phyloP scores from a whole-genome alignment of 352 stramenopile genomes.

The Pythium sukuiense region DNA sequence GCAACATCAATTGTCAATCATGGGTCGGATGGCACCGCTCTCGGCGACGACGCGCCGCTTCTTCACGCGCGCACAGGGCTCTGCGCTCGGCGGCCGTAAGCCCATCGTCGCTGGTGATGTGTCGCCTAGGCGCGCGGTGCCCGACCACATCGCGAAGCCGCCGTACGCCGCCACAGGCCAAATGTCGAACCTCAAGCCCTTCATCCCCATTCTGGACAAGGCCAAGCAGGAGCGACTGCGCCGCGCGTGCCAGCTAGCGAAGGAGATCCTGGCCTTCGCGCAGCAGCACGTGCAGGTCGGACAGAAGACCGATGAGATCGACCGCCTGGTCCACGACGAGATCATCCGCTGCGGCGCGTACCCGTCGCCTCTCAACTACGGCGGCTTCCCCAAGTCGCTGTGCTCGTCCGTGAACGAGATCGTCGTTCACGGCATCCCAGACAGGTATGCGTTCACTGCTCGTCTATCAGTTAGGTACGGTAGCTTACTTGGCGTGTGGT shows the following conservation, averaged over 20 bases:
- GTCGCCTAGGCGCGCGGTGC: constrained; percentile 50
- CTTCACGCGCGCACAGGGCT: constrained; percentile 30
- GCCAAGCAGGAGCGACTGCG: constrained; percentile 66
- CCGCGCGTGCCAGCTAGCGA: constrained; percentile 66
- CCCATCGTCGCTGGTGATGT: constrained; percentile 52
- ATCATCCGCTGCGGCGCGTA: constrained; percentile 88
- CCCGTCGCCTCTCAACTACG: constrained; percentile 92
- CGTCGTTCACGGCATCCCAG: constrained; percentile 96
- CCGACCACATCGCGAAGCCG: constrained; percentile 50
- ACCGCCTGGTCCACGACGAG: constrained; percentile 90
- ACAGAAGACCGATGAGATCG: constrained; percentile 93
- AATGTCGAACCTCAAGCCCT: constrained; percentile 69
- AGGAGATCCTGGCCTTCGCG: constrained; percentile 82
- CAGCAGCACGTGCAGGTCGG: constrained; percentile 74
- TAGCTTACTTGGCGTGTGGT: background rate
- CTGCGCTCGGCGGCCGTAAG: constrained; percentile 18
- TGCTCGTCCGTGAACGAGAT: constrained; percentile 97
- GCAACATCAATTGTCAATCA: background rate
- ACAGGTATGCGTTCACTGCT: constrained; percentile 46
- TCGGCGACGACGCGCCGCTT: constrained; percentile 27
- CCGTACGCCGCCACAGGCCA: constrained; percentile 61
- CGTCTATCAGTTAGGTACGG: background rate
- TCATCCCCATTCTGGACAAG: constrained; percentile 77
- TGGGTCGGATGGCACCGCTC: background rate
- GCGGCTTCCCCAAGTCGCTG: constrained; percentile 94